Evolutionary conservation across 768 basidiomycete species (phyloP).

Genomic region (Phlebiopsis gigantea): DNA sequence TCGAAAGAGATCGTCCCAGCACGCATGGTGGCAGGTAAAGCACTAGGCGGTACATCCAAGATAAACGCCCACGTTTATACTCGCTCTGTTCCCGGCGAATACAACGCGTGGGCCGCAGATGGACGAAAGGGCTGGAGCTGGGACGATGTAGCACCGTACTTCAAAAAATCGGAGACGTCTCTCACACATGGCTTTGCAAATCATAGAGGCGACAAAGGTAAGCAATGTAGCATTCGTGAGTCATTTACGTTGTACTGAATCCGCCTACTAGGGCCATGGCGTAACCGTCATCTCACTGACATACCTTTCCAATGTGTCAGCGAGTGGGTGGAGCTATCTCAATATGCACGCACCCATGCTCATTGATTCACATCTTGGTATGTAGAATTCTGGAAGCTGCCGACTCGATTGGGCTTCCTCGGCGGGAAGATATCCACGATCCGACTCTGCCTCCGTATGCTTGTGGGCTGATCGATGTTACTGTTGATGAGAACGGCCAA

Average conservation of each 20-base stretch:
- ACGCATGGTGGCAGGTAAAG: constrained; percentile 16
- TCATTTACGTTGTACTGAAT: background rate
- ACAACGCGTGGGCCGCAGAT: constrained; percentile 24
- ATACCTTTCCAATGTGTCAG: background rate
- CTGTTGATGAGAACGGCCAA: constrained; percentile 16
- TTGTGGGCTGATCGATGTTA: constrained; percentile 18
- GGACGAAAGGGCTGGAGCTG: constrained; percentile 32
- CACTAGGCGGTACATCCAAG: constrained; percentile 43
- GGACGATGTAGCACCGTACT: constrained; percentile 28
- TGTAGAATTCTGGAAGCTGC: constrained; percentile 14
- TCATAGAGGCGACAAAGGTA: constrained; percentile 7
- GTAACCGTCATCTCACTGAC: background rate
- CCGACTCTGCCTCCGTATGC: constrained; percentile 17
- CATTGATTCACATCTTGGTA: no score
- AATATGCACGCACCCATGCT: background rate
- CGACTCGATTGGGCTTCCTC: constrained; percentile 17
- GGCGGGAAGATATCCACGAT: constrained; percentile 19
- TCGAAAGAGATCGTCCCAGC: background rate
- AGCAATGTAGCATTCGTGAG: background rate
- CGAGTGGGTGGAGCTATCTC: background rate
- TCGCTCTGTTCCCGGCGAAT: constrained; percentile 27
- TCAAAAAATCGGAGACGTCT: constrained; percentile 28
- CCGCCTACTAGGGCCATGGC: background rate
- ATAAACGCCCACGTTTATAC: constrained; percentile 38
- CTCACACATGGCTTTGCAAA: background rate